These are phyloP conservation scores for Psidium friedrichsthalianum DNA, from an alignment of 345 rosid genomes.

Conservation along the genomic window DNA sequence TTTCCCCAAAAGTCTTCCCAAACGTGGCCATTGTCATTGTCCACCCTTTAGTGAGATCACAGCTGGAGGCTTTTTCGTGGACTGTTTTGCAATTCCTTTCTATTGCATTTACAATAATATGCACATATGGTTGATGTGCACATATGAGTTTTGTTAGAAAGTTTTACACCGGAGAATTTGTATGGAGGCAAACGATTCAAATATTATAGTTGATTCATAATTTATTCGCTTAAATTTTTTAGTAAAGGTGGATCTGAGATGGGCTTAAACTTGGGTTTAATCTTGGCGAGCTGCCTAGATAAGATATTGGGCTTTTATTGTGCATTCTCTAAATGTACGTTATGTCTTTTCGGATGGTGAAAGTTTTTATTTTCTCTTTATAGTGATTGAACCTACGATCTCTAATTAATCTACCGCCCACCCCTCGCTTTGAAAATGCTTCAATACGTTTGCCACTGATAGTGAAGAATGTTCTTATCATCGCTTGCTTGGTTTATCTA, in stretches of 20 bases:
- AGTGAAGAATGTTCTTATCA: background rate
- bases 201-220: background rate
- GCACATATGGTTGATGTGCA: background rate
- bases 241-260: background rate
- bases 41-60: background rate
- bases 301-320: background rate
- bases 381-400: background rate
- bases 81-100: background rate
- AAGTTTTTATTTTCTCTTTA: background rate
- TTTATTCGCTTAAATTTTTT: background rate
- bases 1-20: too few relatives aligned
- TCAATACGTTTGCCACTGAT: background rate
- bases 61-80: background rate
- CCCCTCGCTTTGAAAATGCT: background rate
- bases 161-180: rapidly evolving
- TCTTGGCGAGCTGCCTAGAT: rapidly evolving
- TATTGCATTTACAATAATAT: too few relatives aligned
- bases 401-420: background rate
- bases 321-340: background rate
- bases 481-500: background rate
- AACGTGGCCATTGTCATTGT: background rate
- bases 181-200: rapidly evolving
- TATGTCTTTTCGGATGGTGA: background rate
- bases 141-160: background rate
- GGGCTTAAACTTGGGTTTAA: rapidly evolving